These are phyloP conservation scores for Prunus kanzakura DNA, from an alignment of 306 rosid genomes.

Conservation along the genomic window DNA sequence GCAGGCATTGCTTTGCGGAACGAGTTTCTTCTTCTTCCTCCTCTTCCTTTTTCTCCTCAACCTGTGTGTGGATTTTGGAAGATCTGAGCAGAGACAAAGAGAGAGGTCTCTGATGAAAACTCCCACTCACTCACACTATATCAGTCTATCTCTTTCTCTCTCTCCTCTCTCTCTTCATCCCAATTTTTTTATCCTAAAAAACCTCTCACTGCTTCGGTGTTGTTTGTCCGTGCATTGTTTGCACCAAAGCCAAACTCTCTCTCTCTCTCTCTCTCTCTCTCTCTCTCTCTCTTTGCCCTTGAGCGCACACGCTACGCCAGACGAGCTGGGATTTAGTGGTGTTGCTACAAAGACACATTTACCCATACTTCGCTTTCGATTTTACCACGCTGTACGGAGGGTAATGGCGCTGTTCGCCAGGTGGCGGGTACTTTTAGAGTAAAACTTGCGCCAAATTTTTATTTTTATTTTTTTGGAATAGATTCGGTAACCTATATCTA, in stretches of 20 bases:
- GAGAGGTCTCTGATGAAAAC: constrained; percentile 3
- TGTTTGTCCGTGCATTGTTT: constrained; percentile 26
- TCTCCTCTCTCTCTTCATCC: constrained; percentile 18
- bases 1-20: constrained; percentile 75
- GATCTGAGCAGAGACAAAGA: constrained; percentile 18
- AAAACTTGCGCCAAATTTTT: not conserved
- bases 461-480: not conserved
- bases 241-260: not conserved
- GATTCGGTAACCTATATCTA: too few species aligned
- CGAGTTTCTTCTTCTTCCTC: constrained; percentile 33
- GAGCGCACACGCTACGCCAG: constrained; percentile 12
- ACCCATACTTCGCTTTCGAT: constrained; percentile 4
- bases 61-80: constrained; percentile 17
- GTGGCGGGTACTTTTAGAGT: not conserved
- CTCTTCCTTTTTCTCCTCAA: constrained; percentile 8
- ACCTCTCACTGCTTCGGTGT: constrained; percentile 47
- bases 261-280: not conserved
- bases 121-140: not conserved
- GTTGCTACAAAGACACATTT: constrained; percentile 20
- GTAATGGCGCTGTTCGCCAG: not conserved
- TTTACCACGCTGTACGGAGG: not conserved
- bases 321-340: constrained; percentile 5
- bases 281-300: not conserved
- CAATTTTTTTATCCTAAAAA: not conserved
- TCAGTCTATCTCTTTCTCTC: not conserved